Evolutionary conservation across 2,329 filamentous ascomycete genomes (phyloP).

Genomic region (Sporothrix sp.): DNA sequence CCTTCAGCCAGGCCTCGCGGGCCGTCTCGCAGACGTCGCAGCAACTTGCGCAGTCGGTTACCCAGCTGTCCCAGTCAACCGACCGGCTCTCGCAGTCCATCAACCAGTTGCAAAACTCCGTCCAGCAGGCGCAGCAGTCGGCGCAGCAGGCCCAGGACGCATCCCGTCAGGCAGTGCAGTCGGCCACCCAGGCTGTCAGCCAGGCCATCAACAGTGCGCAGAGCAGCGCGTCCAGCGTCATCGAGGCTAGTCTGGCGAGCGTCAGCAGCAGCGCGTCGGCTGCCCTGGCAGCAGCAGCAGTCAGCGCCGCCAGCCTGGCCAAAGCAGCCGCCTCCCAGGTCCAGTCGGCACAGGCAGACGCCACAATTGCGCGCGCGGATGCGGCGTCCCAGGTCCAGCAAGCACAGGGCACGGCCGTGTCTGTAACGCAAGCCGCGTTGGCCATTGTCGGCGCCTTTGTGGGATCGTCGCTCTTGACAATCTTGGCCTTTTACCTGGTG

Average conservation of each 20-base stretch:
- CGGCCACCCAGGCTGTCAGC: conserved; percentile 20
- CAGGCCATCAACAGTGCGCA: conserved; percentile 20
- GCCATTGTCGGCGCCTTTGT: conserved; percentile 34
- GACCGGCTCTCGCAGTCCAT: conserved; percentile 25
- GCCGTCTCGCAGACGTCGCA: conserved; percentile 26
- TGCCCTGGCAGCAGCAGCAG: conserved; percentile 19
- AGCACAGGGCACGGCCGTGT: conserved; percentile 30
- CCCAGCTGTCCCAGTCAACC: conserved; percentile 24
- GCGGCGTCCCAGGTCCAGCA: conserved; percentile 24
- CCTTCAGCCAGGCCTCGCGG: conserved; percentile 23
- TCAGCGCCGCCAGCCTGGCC: conserved; percentile 12
- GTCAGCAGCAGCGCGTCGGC: conserved; percentile 22
- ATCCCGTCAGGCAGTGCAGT: conserved; percentile 22
- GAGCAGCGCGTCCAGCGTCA: conserved; percentile 22
- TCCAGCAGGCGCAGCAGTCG: conserved; percentile 20
- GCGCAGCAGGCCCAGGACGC: conserved; percentile 19
- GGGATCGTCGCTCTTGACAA: conserved; percentile 32
- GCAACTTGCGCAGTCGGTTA: conserved; percentile 23
- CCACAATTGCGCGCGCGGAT: conserved; percentile 24
- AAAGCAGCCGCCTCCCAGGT: conserved; percentile 22
- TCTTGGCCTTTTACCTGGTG: conserved; percentile 29
- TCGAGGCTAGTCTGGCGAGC: conserved; percentile 22
- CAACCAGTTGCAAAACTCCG: conserved; percentile 19
- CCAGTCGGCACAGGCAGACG: conserved; percentile 25
- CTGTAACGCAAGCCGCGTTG: conserved; percentile 32